Conservation (phyloP, 257 asterid species). For the Mentha longifolia region DNA sequence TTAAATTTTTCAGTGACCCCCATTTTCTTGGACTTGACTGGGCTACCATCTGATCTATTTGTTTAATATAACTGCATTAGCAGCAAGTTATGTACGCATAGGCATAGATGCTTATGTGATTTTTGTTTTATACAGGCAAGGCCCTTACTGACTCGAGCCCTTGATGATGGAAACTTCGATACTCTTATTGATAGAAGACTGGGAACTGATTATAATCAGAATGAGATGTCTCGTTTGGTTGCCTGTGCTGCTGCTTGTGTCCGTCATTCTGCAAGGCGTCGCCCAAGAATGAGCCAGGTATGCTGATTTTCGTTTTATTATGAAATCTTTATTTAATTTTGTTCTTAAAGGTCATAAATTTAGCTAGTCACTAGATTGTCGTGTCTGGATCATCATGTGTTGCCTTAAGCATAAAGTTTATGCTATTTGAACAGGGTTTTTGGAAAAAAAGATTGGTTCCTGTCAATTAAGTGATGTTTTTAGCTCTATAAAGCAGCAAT, state of each 20-base stretch:
- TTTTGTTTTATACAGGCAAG: conserved; percentile 63
- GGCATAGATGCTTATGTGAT: conserved; percentile 6
- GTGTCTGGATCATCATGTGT: no score
- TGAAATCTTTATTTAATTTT: no score
- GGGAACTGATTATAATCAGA: conserved; percentile 45
- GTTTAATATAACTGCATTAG: neutral
- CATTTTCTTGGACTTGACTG: neutral
- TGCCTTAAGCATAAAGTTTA: no score
- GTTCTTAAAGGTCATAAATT: no score
- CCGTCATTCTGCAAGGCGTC: conserved; percentile 85
- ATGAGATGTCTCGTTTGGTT: conserved; percentile 81
- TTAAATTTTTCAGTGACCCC: neutral
- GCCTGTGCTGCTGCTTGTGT: conserved; percentile 90
- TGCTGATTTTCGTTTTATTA: neutral
- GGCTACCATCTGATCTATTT: no score
- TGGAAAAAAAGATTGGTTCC: no score
- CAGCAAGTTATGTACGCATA: neutral
- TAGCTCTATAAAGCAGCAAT: no score
- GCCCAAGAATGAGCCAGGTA: conserved; percentile 95
- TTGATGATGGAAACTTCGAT: conserved; percentile 72
- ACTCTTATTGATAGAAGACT: conserved; percentile 60
- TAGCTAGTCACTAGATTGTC: no score
- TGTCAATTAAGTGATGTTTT: no score
- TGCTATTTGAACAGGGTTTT: no score
- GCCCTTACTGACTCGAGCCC: conserved; percentile 69